Evolutionary conservation across 192 early-diverging fungal species (phyloP).

Genomic region (Gamsiella multidivaricata): DNA sequence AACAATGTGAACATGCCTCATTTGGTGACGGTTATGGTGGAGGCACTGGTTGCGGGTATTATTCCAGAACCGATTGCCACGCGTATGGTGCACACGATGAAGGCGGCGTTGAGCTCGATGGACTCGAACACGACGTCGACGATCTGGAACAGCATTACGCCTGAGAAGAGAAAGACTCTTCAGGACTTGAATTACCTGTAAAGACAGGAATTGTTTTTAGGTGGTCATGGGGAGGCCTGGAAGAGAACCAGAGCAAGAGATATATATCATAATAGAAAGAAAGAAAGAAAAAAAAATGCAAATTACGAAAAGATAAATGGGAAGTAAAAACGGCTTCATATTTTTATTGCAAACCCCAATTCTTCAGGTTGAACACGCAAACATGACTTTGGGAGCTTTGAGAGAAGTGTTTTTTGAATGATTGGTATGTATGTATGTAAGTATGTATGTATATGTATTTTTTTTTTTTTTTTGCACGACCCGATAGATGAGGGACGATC

Average conservation of each 20-base stretch:
- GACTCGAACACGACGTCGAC: constrained; percentile 58
- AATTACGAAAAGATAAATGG: neutral
- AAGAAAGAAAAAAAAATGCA: neutral
- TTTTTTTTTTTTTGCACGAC: too few species aligned
- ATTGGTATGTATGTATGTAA: too few species aligned
- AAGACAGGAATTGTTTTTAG: neutral
- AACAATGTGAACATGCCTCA: constrained; percentile 71
- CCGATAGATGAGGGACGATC: too few species aligned
- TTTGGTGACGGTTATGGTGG: constrained; percentile 69
- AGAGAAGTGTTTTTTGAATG: too few species aligned
- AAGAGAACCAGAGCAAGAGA: neutral
- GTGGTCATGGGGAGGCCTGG: neutral
- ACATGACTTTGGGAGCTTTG: too few species aligned
- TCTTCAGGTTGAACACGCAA: too few species aligned
- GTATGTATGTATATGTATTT: too few species aligned
- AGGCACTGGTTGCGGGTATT: constrained; percentile 67
- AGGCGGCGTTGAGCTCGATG: constrained; percentile 59
- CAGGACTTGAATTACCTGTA: constrained; percentile 56
- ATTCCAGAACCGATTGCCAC: constrained; percentile 55
- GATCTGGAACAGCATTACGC: constrained; percentile 67
- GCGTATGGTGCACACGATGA: constrained; percentile 65
- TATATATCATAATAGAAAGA: neutral
- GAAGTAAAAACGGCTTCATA: neutral
- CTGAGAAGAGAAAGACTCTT: constrained; percentile 62
- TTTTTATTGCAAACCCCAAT: too few species aligned